phyloP scores from a whole-genome alignment of 441 rosid species.

The Erodium texanum region DNA sequence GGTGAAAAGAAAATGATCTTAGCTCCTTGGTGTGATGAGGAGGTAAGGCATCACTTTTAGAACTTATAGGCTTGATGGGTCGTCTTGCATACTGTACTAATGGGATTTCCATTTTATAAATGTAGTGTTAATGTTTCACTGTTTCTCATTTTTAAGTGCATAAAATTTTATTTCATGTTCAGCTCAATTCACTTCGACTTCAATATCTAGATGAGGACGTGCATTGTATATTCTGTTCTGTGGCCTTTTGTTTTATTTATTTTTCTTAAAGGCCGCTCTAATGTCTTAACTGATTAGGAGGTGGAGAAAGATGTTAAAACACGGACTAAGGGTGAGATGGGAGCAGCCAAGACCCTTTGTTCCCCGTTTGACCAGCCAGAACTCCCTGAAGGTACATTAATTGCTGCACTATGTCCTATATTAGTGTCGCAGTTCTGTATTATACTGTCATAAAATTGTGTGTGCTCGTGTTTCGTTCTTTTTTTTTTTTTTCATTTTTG shows the following conservation, averaged over 20 bases:
- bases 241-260: not conserved
- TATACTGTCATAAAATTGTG: not conserved
- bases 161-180: not conserved
- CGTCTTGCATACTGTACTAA: not conserved
- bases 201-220: not conserved
- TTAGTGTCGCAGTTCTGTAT: not conserved
- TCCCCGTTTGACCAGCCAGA: conserved; percentile 96
- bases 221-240: not conserved
- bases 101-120: not conserved
- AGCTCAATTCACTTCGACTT: not conserved
- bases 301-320: conserved; percentile 90
- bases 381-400: conserved; percentile 69
- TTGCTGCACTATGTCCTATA: not conserved
- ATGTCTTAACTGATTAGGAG: conserved; percentile 37
- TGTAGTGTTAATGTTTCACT: not conserved
- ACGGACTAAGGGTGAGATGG: conserved; percentile 82
- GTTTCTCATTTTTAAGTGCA: not conserved
- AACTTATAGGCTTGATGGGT: not conserved
- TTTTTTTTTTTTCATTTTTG: not conserved
- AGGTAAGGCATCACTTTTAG: conserved; percentile 33
- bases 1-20: conserved; percentile 73
- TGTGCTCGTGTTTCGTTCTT: not conserved
- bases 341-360: conserved; percentile 91
- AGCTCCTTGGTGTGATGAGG: conserved; percentile 98
- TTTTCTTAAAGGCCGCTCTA: not conserved